These are phyloP conservation scores for Aureobasidium sp. DNA, from an alignment of 2,329 filamentous ascomycete genomes.

Conservation along the genomic window DNA sequence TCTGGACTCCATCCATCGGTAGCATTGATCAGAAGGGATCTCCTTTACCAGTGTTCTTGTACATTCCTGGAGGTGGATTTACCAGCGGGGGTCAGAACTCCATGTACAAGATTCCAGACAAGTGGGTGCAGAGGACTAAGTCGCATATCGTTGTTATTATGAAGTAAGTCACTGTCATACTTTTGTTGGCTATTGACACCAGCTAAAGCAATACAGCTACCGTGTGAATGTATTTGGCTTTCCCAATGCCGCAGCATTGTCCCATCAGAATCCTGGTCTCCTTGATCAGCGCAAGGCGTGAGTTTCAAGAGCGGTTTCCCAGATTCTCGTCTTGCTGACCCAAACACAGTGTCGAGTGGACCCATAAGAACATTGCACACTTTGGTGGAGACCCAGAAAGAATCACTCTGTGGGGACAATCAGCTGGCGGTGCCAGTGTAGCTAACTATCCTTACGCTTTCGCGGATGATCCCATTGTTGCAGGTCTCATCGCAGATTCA, in stretches of 20 bases:
- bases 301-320: too few relatives aligned
- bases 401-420: slow-evolving; percentile 16
- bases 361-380: slow-evolving; percentile 15
- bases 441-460: slow-evolving; percentile 16
- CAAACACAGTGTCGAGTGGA: slow-evolving; percentile 15
- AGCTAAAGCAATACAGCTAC: too few relatives aligned
- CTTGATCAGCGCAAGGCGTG: slow-evolving; percentile 16
- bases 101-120: slow-evolving; percentile 34
- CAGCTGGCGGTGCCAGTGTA: slow-evolving; percentile 14
- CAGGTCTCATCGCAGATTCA: slow-evolving; percentile 15
- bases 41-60: slow-evolving; percentile 36
- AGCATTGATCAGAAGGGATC: slow-evolving; percentile 6
- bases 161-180: too few relatives aligned
- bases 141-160: slow-evolving; percentile 32
- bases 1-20: slow-evolving; percentile 32
- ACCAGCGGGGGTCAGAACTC: slow-evolving; percentile 33
- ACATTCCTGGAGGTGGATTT: slow-evolving; percentile 39
- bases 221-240: slow-evolving; percentile 17
- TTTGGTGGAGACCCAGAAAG: slow-evolving; percentile 17
- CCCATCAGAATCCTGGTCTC: slow-evolving; percentile 15
- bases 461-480: slow-evolving; percentile 14
- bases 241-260: slow-evolving; percentile 13
- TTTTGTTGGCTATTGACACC: too few relatives aligned
- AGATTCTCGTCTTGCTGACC: background rate
- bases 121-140: slow-evolving; percentile 32